Percentiles rank a stretch among this genome's conserved stretches.
These are phyloP conservation scores for Ophiostoma ulmi DNA, from an alignment of 2,329 filamentous ascomycete genomes.

Conservation along the genomic window DNA sequence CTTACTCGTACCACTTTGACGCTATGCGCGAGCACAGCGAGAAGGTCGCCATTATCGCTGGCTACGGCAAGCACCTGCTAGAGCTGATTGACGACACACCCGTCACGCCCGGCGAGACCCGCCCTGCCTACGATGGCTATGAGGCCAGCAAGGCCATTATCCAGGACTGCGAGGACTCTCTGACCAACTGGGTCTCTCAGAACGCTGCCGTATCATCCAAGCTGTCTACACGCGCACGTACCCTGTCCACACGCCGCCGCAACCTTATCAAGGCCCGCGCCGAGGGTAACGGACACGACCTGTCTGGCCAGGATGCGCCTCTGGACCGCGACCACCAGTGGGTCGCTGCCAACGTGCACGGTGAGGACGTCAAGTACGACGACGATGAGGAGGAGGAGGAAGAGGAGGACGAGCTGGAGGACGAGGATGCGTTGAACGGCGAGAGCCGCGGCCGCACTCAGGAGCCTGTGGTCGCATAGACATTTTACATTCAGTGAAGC, in stretches of 20 bases:
- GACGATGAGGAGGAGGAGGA: conserved; percentile 38
- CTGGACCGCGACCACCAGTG: conserved; percentile 77
- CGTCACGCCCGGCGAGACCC: conserved; percentile 94
- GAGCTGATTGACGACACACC: conserved; percentile 95
- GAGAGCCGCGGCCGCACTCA: conserved; percentile 54
- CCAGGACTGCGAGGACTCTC: conserved; percentile 94
- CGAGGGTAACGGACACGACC: conserved; percentile 73
- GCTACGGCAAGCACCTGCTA: conserved; percentile 96
- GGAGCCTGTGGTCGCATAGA: conserved; percentile 46
- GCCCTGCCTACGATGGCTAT: conserved; percentile 93
- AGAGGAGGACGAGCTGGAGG: conserved; percentile 35
- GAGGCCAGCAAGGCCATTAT: conserved; percentile 98
- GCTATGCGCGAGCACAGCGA: conserved; percentile 95
- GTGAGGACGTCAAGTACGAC: conserved; percentile 62
- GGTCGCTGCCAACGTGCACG: conserved; percentile 67
- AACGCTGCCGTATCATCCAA: conserved; percentile 84
- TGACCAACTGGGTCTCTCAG: conserved; percentile 93
- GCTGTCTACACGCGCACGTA: conserved; percentile 81
- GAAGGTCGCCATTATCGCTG: conserved; percentile 96
- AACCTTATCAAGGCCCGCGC: conserved; percentile 63
- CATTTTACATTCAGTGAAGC: not conserved
- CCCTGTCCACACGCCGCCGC: conserved; percentile 76
- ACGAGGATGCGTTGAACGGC: conserved; percentile 50
- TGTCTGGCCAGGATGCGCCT: conserved; percentile 75
- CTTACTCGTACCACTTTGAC: conserved; percentile 97